Evolutionary conservation across 768 basidiomycete species (phyloP), one percentile per base, ranked within the genome.

Genomic region (Neoboletus brunneissimus): DNA sequence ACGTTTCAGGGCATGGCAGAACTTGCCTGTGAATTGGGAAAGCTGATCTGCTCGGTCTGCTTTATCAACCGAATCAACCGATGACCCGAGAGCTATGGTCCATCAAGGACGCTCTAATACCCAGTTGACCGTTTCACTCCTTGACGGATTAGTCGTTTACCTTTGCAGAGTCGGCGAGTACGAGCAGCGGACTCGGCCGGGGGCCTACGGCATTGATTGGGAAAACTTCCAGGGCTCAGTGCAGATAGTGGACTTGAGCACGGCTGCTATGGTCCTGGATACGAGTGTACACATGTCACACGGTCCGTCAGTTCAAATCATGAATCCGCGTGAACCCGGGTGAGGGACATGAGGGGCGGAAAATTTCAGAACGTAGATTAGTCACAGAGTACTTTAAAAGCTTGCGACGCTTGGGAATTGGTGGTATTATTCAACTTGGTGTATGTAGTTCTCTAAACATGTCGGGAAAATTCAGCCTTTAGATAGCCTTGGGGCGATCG

Each of bases 401-500:
- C 20, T 42, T 27, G 63, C 23, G 27, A 18, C 8, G 38, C 46
- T 41, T 60, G 61, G 51, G 48, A 57, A 46, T 32, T 43, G 29
- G 34, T 41, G 46, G 23, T 41, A 31, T 42, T 40, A 31, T 55
- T 51, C n/a, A 20, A 47, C 34, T 29, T 43, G 46, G 53, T 8
- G 43, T 22, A 43, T 31, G 46, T 40, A 29, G 41, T 58, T 54
- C 51, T 48, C 34, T 50, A 18, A 20, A 27, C 5, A 29, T 25
- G n/a, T 37, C 18, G 45, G 51, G 34, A 25, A 53, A 41, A 43
- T 37, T 37, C 50, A 47, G 25, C 42, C 44, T 60, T 56, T 38
- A 27, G 55, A 48, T 65, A 54, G 54, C 42, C 11, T 64, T 63
- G 48, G 51, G 57, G 52, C 25, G 38, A 48, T 52, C 18, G 41